Conservation (phyloP, 129 eudicot species). For the Tanacetum coccineum region DNA sequence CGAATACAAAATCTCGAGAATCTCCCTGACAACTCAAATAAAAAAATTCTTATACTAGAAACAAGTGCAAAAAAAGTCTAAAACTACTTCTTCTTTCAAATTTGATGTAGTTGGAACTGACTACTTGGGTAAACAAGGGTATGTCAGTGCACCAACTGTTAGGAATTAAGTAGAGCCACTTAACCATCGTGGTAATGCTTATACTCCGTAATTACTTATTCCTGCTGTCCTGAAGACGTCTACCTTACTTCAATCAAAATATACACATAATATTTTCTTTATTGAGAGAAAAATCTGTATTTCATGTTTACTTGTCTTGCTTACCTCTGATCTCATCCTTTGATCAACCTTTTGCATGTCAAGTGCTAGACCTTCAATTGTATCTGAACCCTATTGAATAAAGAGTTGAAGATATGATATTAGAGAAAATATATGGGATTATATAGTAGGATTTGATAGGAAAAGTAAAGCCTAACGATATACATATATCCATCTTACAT, state of each 20-base stretch:
- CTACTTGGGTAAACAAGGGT: neutral
- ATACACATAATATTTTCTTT: too few species aligned
- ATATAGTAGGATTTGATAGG: neutral
- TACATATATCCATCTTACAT: neutral
- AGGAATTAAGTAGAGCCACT: neutral
- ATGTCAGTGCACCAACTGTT: neutral
- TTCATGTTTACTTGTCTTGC: neutral
- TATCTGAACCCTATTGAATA: neutral
- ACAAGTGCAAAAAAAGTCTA: too few species aligned
- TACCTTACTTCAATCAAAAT: neutral
- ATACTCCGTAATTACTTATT: too few species aligned
- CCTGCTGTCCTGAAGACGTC: too few species aligned
- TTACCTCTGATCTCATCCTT: conserved; percentile 5
- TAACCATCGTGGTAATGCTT: neutral
- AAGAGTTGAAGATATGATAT: neutral
- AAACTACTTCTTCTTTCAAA: too few species aligned
- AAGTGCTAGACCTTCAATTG: too few species aligned
- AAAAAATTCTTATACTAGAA: too few species aligned
- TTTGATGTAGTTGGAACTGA: too few species aligned
- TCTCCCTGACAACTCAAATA: too few species aligned
- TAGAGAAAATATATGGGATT: neutral
- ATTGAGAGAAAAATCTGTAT: too few species aligned
- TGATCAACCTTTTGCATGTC: too few species aligned
- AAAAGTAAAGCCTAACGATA: neutral
- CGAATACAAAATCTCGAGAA: too few species aligned